These are phyloP conservation scores for Asterophora lycoperdoides DNA, from an alignment of 768 basidiomycete species.

Conservation along the genomic window DNA sequence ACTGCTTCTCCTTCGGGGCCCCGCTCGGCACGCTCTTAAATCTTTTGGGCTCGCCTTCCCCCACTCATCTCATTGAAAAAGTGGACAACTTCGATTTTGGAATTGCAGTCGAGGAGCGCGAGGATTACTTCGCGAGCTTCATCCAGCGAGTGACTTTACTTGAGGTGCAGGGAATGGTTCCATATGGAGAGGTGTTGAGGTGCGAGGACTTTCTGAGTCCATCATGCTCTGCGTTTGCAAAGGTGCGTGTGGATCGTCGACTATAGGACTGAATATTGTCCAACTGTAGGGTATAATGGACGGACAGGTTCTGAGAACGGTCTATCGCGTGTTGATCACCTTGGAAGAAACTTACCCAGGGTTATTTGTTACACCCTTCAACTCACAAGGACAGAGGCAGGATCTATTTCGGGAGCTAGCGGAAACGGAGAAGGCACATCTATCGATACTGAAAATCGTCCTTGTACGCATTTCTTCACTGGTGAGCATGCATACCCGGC, in stretches of 20 bases:
- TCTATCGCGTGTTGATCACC: slow-evolving; percentile 29
- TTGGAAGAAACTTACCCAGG: slow-evolving; percentile 35
- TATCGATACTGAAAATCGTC: slow-evolving; percentile 23
- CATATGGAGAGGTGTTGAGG: slow-evolving; percentile 38
- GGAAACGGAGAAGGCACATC: slow-evolving; percentile 30
- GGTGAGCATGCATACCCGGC: slow-evolving; percentile 1
- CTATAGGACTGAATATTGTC: neutral
- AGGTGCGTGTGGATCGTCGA: slow-evolving; percentile 21
- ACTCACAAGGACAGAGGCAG: slow-evolving; percentile 20
- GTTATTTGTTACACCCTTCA: slow-evolving; percentile 27
- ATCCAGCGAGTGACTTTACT: slow-evolving; percentile 32
- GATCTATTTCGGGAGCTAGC: slow-evolving; percentile 28
- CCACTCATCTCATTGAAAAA: slow-evolving; percentile 23
- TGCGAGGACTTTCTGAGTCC: slow-evolving; percentile 33
- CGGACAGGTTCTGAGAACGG: slow-evolving; percentile 30
- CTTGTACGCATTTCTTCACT: slow-evolving; percentile 21
- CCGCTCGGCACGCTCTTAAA: slow-evolving; percentile 33
- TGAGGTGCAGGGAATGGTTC: slow-evolving; percentile 29
- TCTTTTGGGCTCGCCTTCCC: slow-evolving; percentile 34
- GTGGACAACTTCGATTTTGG: slow-evolving; percentile 27
- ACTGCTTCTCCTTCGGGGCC: slow-evolving; percentile 34
- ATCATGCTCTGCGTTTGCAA: slow-evolving; percentile 29
- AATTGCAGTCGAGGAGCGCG: slow-evolving; percentile 26
- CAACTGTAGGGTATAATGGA: neutral
- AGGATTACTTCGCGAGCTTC: slow-evolving; percentile 29